Base-by-base conservation (phyloP, 1,284 basidiomycete genomes). In the Boletellus sp. region DNA sequence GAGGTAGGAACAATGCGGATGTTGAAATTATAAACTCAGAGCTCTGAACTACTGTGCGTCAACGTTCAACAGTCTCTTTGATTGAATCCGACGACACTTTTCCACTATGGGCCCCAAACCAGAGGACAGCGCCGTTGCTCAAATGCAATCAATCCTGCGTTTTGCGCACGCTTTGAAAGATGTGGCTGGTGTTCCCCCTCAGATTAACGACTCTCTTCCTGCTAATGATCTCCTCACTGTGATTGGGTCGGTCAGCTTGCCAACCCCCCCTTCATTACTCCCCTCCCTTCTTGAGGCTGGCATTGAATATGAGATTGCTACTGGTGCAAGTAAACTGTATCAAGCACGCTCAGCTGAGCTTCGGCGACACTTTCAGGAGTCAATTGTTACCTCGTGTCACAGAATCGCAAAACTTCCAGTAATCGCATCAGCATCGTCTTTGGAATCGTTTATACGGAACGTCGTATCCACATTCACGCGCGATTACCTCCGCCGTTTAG, bases 251-350 rank as follows among this genome's bases (percentile, higher is more conserved):
- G 29, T 54, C 42, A 33, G 0, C 0, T 36, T 58, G 1, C 54
- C 49, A 0, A 38, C 0, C 7, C 44, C 49, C 4, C 16, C 0
- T 1, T 33, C 54, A 8, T 2, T 54, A 2, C 0, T 50, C 0
- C 41, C 35, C 0, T 34, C 6, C 0, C 50, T 58, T 33, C 40
- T 45, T 0, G 43, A 53, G 9, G 36, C 41, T 0, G 56, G 53
- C 0, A 0, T 42, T 0, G 3, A 5, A 34, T 5, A 0, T 10
- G 50, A 44, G 3, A 17, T 42, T 9, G 37, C 56, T 0, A 0
- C 22, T 19, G 1, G 37, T n/a, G 6, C 5, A 0, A 53, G 17
- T 0, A 0, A 29, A 38, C 2, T 9, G 7, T 56, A 56, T 4
- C 34, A 36, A 4, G 17, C 0, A 0, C 20, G 29, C 0, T 26